A percentile compares a stretch with the other conserved stretches of the same genome.
Conservation (phyloP, 768 basidiomycete genomes). For the Termitomyces sp. region DNA sequence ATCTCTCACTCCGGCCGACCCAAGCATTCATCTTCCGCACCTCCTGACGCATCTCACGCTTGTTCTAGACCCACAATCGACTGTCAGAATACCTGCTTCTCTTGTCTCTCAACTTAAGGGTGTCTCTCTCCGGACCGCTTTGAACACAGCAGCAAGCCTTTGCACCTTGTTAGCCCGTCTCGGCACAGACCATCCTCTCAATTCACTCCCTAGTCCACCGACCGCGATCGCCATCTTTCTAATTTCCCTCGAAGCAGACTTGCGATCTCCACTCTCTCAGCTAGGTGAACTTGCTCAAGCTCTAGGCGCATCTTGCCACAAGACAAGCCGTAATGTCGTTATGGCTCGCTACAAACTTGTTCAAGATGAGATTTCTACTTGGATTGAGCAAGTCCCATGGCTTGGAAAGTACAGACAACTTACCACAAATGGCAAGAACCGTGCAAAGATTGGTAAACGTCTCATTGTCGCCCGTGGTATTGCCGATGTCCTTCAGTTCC, state of each 20-base stretch:
- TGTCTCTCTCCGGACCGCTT: conserved; percentile 35
- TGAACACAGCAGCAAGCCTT: conserved; percentile 43
- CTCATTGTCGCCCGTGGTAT: conserved; percentile 60
- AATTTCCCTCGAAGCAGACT: conserved; percentile 66
- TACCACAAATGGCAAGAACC: conserved; percentile 31
- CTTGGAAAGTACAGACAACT: conserved; percentile 46
- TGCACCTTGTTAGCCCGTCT: conserved; percentile 36
- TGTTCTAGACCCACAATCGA: conserved; percentile 10
- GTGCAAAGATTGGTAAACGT: conserved; percentile 61
- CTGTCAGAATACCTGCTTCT: conserved; percentile 25
- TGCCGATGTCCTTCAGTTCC: conserved; percentile 65
- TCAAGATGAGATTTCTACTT: conserved; percentile 54
- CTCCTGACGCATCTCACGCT: conserved; percentile 52
- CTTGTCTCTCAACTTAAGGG: conserved; percentile 34
- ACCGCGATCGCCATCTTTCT: conserved; percentile 68
- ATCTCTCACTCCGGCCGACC: conserved; percentile 49
- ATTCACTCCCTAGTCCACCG: conserved; percentile 35
- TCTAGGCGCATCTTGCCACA: conserved; percentile 47
- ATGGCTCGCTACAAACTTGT: conserved; percentile 67
- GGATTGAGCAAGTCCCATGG: conserved; percentile 71
- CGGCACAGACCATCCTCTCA: conserved; percentile 29
- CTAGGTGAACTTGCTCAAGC: conserved; percentile 52
- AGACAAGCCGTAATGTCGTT: conserved; percentile 44
- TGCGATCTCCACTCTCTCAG: conserved; percentile 44
- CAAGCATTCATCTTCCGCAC: conserved; percentile 51